A percentile compares a stretch with the other conserved stretches of the same genome.
phyloP scores from a whole-genome alignment of 768 basidiomycete genomes.

The Lactarius deliciosus region DNA sequence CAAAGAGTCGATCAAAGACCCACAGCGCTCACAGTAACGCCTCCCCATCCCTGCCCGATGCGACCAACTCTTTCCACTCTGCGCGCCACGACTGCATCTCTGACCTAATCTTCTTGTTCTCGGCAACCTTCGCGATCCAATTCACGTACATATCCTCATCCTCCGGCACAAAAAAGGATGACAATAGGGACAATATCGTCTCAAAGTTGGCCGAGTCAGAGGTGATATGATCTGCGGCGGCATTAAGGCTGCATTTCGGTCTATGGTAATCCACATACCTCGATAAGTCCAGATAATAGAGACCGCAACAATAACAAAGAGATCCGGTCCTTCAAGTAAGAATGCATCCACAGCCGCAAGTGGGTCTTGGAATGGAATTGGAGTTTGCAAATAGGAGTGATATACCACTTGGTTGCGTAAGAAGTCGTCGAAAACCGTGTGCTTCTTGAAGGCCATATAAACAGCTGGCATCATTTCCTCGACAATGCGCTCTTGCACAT shows the following conservation, averaged over 20 bases:
- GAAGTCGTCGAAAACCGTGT: slow-evolving; percentile 92
- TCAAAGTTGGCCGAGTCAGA: slow-evolving; percentile 81
- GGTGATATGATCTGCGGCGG: slow-evolving; percentile 72
- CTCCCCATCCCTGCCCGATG: slow-evolving; percentile 56
- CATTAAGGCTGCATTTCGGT: slow-evolving; percentile 4
- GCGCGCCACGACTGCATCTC: slow-evolving; percentile 74
- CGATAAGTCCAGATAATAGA: slow-evolving; percentile 90
- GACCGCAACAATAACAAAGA: slow-evolving; percentile 81
- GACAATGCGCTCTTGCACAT: slow-evolving; percentile 88
- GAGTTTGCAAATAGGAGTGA: slow-evolving; percentile 94
- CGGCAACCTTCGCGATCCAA: slow-evolving; percentile 71
- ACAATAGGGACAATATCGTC: slow-evolving; percentile 84
- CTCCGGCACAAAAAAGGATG: slow-evolving; percentile 93
- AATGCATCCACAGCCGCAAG: slow-evolving; percentile 91
- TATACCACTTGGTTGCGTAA: slow-evolving; percentile 99
- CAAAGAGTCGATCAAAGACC: background rate
- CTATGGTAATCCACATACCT: slow-evolving; percentile 49
- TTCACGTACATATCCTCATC: slow-evolving; percentile 78
- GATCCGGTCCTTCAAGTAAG: slow-evolving; percentile 84
- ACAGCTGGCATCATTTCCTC: slow-evolving; percentile 89
- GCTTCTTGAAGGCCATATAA: slow-evolving; percentile 78
- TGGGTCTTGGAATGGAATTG: slow-evolving; percentile 95
- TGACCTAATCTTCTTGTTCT: slow-evolving; percentile 62
- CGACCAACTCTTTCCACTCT: slow-evolving; percentile 76
- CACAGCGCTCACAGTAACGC: slow-evolving; percentile 53